Evolutionary conservation across 169 alveolate species (phyloP).

Genomic region (Cryptosporidium sp.): DNA sequence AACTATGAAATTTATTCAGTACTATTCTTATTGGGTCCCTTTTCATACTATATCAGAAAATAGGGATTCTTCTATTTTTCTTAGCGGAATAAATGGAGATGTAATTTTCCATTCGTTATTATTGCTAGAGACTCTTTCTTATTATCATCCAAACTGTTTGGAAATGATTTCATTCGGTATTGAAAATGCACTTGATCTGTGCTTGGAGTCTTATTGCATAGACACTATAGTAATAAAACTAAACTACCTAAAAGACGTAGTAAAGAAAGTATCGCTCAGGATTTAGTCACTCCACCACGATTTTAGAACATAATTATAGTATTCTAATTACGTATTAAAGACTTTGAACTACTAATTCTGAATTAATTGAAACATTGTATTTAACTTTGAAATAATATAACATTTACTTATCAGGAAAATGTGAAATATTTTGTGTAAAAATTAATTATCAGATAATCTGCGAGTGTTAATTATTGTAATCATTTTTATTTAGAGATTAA

Average conservation of each 20-base stretch:
- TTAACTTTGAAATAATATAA: not conserved
- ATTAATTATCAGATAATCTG: not conserved
- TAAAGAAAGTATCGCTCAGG: constrained; percentile 9
- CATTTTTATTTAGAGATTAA: not conserved
- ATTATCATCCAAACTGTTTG: constrained; percentile 61
- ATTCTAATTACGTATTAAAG: not conserved
- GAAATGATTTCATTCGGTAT: constrained; percentile 67
- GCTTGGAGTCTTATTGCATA: constrained; percentile 20
- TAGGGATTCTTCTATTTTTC: constrained; percentile 2
- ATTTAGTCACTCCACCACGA: not conserved
- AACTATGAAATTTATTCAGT: constrained; percentile 22
- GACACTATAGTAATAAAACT: constrained; percentile 58
- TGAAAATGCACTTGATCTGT: constrained; percentile 56
- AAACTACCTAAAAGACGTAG: constrained; percentile 28
- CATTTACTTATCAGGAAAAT: not conserved
- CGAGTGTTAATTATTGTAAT: not conserved
- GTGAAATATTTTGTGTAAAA: not conserved
- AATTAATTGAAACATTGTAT: too few species aligned
- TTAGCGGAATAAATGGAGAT: constrained; percentile 53
- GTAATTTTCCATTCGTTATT: constrained; percentile 35
- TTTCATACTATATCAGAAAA: constrained; percentile 2
- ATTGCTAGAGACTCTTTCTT: constrained; percentile 53
- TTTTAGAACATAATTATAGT: not conserved
- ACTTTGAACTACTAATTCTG: not conserved
- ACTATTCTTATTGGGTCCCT: constrained; percentile 66